Percentiles rank a stretch among this genome's conserved stretches.
These are phyloP conservation scores for Penicillium coprophilum DNA, from an alignment of 495 filamentous ascomycete genomes.

Conservation along the genomic window DNA sequence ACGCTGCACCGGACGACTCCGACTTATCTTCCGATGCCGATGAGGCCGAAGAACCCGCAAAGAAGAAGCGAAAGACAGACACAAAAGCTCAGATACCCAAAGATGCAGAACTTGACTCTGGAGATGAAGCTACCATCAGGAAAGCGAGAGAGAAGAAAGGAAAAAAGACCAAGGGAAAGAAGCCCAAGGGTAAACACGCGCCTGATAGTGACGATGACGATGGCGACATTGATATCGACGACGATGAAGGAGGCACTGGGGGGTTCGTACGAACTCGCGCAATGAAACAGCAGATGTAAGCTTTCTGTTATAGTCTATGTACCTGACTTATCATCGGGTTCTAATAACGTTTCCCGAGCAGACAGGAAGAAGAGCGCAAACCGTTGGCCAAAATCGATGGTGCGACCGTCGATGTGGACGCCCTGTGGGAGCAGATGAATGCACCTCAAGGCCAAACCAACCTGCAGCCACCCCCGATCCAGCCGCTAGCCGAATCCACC, in stretches of 20 bases:
- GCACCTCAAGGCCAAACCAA: slow-evolving; percentile 32
- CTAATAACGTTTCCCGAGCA: slow-evolving; percentile 30
- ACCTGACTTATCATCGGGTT: slow-evolving; percentile 11
- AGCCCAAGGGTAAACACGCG: slow-evolving; percentile 23
- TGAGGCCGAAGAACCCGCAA: slow-evolving; percentile 34
- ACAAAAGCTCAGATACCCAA: slow-evolving; percentile 25
- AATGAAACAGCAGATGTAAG: slow-evolving; percentile 60
- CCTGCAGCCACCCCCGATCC: slow-evolving; percentile 15
- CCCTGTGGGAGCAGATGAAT: slow-evolving; percentile 81
- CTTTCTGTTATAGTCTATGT: background rate
- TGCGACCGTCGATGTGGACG: slow-evolving; percentile 86
- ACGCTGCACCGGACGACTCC: slow-evolving; percentile 49
- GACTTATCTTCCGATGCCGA: slow-evolving; percentile 42
- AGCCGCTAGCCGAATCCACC: slow-evolving; percentile 18
- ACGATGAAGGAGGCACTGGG: slow-evolving; percentile 66
- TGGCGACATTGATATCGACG: slow-evolving; percentile 44
- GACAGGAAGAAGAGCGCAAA: slow-evolving; percentile 61
- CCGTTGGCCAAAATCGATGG: slow-evolving; percentile 61
- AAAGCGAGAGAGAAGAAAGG: slow-evolving; percentile 55
- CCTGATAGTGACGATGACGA: slow-evolving; percentile 55
- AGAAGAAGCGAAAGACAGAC: slow-evolving; percentile 42
- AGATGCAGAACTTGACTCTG: slow-evolving; percentile 56
- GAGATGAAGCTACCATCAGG: slow-evolving; percentile 76
- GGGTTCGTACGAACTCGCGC: slow-evolving; percentile 81
- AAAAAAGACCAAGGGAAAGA: slow-evolving; percentile 52